A percentile compares a stretch with the other conserved stretches of the same genome.
Conservation (phyloP, 345 rosid genomes). For the Lepidium africanum region DNA sequence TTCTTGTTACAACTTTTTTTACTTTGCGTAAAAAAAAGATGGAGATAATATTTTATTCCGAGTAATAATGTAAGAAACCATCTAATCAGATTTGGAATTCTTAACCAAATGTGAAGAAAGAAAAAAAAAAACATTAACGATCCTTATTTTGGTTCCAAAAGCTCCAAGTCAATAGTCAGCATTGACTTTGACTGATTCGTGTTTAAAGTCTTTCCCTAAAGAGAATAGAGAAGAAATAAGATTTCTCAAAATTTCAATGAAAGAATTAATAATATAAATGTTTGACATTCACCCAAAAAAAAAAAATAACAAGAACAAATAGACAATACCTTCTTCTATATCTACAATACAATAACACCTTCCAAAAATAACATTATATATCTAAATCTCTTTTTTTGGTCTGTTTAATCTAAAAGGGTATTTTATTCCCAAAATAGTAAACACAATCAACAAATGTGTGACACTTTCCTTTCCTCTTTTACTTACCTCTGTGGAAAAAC, state of each 20-base stretch:
- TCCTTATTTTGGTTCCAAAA: too few relatives aligned
- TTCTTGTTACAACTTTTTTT: too few relatives aligned
- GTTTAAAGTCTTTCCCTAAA: too few relatives aligned
- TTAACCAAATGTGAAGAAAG: too few relatives aligned
- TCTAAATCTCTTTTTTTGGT: not conserved
- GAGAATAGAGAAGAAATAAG: not conserved
- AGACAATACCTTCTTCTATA: not conserved
- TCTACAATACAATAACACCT: slow-evolving; percentile 18
- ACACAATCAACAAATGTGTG: slow-evolving; percentile 2
- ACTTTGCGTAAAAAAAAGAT: too few relatives aligned
- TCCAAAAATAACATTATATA: slow-evolving; percentile 12
- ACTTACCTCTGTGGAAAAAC: slow-evolving; percentile 21
- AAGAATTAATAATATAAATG: slow-evolving; percentile 10
- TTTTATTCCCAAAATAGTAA: not conserved
- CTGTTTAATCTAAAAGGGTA: not conserved
- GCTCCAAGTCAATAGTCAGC: too few relatives aligned
- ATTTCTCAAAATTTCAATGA: not conserved
- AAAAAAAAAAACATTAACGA: too few relatives aligned
- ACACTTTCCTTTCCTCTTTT: not conserved
- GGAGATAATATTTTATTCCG: too few relatives aligned
- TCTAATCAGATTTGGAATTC: too few relatives aligned
- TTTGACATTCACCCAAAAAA: not conserved
- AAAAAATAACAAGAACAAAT: not conserved
- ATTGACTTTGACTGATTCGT: slow-evolving; percentile 10
- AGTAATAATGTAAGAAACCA: too few relatives aligned